phyloP scores from a whole-genome alignment of 176 grass and related monocot species.

The Tuctoria greenei region DNA sequence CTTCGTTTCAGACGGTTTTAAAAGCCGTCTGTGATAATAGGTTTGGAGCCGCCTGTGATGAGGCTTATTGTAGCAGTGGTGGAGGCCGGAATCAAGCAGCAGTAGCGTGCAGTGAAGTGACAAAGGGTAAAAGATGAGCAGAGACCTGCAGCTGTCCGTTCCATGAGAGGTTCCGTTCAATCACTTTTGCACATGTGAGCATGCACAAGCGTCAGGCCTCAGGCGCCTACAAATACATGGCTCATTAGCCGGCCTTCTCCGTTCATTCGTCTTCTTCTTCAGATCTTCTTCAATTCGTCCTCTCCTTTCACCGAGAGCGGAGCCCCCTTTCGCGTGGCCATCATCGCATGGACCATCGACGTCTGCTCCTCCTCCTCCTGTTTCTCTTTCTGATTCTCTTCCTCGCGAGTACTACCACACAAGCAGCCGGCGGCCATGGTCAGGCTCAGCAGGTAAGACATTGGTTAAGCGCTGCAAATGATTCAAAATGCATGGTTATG shows the following conservation, averaged over 20 bases:
- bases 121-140: neutral
- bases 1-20: too few species aligned
- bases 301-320: too few species aligned
- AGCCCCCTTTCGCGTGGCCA: neutral
- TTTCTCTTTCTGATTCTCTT: neutral
- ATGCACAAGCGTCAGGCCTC: neutral
- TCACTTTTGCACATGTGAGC: slow-evolving; percentile 1
- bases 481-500: too few species aligned
- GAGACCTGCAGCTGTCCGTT: neutral
- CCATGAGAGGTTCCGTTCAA: neutral
- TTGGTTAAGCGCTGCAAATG: neutral
- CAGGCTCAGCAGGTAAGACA: neutral
- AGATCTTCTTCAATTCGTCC: neutral
- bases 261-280: neutral
- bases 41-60: too few species aligned
- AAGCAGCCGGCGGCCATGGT: neutral
- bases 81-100: too few species aligned
- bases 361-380: neutral
- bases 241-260: neutral
- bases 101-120: neutral
- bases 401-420: neutral
- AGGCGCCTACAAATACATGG: neutral
- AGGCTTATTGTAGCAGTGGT: too few species aligned
- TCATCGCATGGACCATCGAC: slow-evolving; percentile 9
- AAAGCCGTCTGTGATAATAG: too few species aligned